Evolutionary conservation across 139 green algal genomes (phyloP).

Genomic region (Desmodesmus armatus): DNA sequence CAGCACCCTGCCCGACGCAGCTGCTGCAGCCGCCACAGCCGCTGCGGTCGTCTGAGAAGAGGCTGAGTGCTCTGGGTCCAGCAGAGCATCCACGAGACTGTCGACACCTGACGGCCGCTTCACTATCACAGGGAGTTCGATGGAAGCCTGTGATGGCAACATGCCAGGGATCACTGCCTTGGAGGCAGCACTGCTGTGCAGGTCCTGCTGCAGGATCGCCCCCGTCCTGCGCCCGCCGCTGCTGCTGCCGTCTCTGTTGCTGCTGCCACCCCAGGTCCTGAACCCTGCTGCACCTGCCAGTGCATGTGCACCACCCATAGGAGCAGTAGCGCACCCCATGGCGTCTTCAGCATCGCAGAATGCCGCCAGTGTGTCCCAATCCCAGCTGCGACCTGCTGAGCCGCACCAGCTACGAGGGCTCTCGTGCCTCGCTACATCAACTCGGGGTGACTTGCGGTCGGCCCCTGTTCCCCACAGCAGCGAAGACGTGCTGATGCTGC

Average conservation of each 20-base stretch:
- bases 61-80: neutral
- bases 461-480: neutral
- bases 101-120: neutral
- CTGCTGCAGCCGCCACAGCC: neutral
- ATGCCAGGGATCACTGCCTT: too few species aligned
- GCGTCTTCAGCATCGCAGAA: neutral
- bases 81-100: neutral
- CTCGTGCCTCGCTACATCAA: too few species aligned
- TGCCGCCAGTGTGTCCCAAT: neutral
- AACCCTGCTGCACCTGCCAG: neutral
- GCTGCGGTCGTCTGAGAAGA: neutral
- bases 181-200: neutral
- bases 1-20: neutral
- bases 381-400: slow-evolving; percentile 1
- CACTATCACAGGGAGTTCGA: slow-evolving; percentile 7
- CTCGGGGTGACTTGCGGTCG: too few species aligned
- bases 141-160: neutral
- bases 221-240: neutral
- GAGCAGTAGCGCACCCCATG: neutral
- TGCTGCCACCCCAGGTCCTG: neutral
- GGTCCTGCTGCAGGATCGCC: neutral
- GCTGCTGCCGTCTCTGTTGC: neutral
- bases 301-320: neutral
- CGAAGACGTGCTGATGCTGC: neutral
- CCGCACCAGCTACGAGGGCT: too few species aligned